Conservation (phyloP, 2,329 filamentous ascomycete species). For the Corinectria fuckeliana region DNA sequence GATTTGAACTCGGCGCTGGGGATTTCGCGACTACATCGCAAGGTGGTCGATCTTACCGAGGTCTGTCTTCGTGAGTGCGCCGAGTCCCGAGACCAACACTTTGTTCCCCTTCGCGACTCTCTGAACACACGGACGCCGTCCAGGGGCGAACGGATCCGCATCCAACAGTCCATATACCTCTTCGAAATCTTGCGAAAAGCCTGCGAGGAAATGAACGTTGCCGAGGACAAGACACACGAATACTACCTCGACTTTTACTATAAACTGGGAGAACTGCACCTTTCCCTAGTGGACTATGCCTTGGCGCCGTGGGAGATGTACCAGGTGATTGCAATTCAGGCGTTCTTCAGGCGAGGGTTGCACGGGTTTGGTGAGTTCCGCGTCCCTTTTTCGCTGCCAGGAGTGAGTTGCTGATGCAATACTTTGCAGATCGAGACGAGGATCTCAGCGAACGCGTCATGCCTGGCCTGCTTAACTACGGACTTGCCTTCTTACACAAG, state of each 20-base stretch:
- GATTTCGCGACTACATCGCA: neutral
- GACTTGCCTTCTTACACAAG: conserved; percentile 14
- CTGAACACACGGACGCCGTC: neutral
- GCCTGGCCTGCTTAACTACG: conserved; percentile 9
- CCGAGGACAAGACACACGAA: neutral
- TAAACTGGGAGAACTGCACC: conserved; percentile 1
- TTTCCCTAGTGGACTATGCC: neutral
- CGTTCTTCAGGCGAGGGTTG: conserved; percentile 15
- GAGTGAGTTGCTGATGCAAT: neutral
- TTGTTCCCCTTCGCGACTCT: neutral
- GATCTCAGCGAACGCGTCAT: conserved; percentile 8
- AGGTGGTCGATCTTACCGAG: conserved; percentile 2
- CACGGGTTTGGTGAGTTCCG: conserved; percentile 3
- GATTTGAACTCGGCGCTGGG: neutral
- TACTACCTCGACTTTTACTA: neutral
- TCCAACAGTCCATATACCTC: conserved; percentile 17
- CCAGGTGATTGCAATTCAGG: conserved; percentile 14
- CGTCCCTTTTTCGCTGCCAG: neutral
- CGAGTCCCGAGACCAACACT: neutral
- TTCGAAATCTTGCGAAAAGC: conserved; percentile 8
- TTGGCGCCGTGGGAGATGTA: conserved; percentile 25
- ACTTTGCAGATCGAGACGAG: neutral
- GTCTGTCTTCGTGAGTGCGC: conserved; percentile 2
- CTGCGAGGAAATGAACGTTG: neutral
- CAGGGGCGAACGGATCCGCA: neutral